Base-by-base conservation (phyloP, 2,329 filamentous ascomycete species). In the Xylaria sp. region DNA sequence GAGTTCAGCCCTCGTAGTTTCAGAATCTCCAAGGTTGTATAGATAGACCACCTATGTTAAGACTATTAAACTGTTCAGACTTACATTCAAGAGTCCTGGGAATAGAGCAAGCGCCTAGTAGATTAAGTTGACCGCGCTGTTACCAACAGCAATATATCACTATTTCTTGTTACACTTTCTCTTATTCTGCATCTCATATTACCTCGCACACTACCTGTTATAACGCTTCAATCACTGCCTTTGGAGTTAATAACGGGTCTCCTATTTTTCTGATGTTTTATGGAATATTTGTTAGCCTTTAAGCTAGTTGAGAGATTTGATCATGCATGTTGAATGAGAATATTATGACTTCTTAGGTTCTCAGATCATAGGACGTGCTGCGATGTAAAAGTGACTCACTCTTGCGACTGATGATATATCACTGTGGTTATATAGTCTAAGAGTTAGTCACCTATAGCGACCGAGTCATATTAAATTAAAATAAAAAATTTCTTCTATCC, bases 381-480 rank as follows among this genome's bases (percentile, higher is more conserved):
- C 20, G 6, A 20, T 51, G 28, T 40, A 44, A 40, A 4, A 46
- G 13, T 33, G 33, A 33, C 28, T 17, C 10, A 31, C 48, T 62
- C 36, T 42, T 26, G 36, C 59, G 48, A 20, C 15, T 53, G 13
- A 36, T 59, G 15, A 62, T 62, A 57, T 57, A 66, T 26, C 36
- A 28, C 28, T 36, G 9, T 36, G 28, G n/a, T 40, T 63, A 28
- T 63, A 59, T 63, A 54, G n/a, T 4, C n/a, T 38, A 36, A 17
- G 11, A 33, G 15, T 56, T 28, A 36, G 26, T 53, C 28, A 26
- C 54, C 48, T 63, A 63, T 63, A 59, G 9, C 38, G 9, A 59
- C 33, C 5, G 26, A 26, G n/a, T 48, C 38, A 17, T 63, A 67
- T 59, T 28, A 17, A 15, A 17, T 40, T 31, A 15, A 46, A 13